phyloP scores from a whole-genome alignment of 1,139 yeast genomes.

The Kodamaea fungicola region DNA sequence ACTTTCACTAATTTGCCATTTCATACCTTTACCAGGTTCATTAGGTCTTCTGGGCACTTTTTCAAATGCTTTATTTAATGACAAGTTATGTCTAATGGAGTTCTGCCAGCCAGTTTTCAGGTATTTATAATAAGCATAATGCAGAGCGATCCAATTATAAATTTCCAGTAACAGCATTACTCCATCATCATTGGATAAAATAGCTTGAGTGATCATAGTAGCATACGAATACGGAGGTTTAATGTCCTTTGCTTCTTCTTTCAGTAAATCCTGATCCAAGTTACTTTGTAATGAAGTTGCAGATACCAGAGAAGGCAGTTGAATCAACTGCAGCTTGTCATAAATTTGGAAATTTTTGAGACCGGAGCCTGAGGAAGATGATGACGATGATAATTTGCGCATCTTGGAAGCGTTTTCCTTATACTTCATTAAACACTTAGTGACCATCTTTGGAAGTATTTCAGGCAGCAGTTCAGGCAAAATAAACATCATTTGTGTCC shows the following conservation, averaged over 20 bases:
- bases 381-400: slow-evolving; percentile 13
- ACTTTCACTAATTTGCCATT: slow-evolving; percentile 91
- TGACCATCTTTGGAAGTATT: slow-evolving; percentile 51
- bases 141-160: slow-evolving; percentile 82
- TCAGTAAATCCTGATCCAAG: slow-evolving; percentile 70
- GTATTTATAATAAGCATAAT: slow-evolving; percentile 87
- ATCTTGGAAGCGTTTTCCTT: slow-evolving; percentile 18
- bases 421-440: slow-evolving; percentile 33
- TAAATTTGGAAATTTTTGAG: slow-evolving; percentile 54
- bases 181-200: slow-evolving; percentile 81
- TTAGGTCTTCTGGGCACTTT: slow-evolving; percentile 93
- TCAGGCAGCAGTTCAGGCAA: slow-evolving; percentile 87
- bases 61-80: slow-evolving; percentile 83
- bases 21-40: slow-evolving; percentile 99
- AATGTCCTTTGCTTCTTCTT: slow-evolving; percentile 85
- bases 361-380: not conserved
- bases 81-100: slow-evolving; percentile 77
- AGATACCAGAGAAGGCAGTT: slow-evolving; percentile 38
- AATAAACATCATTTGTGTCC: slow-evolving; percentile 98
- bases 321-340: slow-evolving; percentile 38
- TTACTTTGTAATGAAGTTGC: slow-evolving; percentile 46
- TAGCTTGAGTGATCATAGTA: slow-evolving; percentile 97
- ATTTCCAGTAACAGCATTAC: slow-evolving; percentile 87
- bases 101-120: slow-evolving; percentile 95
- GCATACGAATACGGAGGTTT: slow-evolving; percentile 98